Evolutionary conservation across 108 stramenopile genomes (phyloP).

Genomic region (Nitzschia palea): DNA sequence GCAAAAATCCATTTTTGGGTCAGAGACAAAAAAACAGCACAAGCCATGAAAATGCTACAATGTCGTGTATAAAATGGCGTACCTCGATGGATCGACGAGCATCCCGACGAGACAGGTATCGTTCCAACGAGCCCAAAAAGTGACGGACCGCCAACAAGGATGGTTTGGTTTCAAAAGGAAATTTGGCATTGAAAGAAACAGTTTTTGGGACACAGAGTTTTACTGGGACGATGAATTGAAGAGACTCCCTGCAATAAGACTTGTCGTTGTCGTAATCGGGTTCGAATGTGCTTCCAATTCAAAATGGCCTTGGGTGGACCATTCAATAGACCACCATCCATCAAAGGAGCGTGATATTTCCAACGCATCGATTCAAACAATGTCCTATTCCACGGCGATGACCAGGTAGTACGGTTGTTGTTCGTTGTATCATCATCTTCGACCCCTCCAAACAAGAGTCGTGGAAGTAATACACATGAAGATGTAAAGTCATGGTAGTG

Average conservation of each 20-base stretch:
- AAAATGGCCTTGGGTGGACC: constrained; percentile 31
- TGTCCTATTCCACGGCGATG: neutral
- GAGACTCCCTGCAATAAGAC: neutral
- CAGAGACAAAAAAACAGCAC: neutral
- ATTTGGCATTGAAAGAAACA: neutral
- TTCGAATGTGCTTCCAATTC: constrained; percentile 1
- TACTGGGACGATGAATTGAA: constrained; percentile 33
- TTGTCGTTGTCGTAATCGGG: neutral
- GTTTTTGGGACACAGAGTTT: constrained; percentile 15
- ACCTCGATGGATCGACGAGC: constrained; percentile 13
- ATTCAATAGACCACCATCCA: constrained; percentile 14
- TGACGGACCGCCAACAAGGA: constrained; percentile 26
- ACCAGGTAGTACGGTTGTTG: too few species aligned
- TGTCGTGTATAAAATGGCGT: neutral
- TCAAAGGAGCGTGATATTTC: constrained; percentile 19
- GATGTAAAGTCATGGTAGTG: neutral
- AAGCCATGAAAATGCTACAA: neutral
- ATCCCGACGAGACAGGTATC: constrained; percentile 27
- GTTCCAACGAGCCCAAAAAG: constrained; percentile 40
- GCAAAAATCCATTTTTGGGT: neutral
- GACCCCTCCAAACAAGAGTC: constrained; percentile 10
- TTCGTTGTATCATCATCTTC: neutral
- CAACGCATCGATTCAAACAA: constrained; percentile 25
- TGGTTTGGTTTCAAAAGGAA: neutral
- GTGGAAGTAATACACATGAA: constrained; percentile 2